Base-by-base conservation (phyloP, 352 stramenopile genomes). In the Lagenidium giganteum region DNA sequence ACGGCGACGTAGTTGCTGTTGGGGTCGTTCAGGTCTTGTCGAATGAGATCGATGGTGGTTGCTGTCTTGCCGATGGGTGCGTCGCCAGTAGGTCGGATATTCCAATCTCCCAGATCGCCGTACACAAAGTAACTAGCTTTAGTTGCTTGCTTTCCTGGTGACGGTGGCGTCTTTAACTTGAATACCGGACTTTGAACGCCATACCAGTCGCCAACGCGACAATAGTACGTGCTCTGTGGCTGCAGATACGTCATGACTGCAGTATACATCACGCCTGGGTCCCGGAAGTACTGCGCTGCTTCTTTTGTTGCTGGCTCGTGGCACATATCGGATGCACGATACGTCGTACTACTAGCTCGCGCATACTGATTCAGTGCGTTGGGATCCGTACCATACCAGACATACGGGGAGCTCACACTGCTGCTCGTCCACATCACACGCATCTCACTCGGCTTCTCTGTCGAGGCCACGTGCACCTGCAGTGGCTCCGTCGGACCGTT, bases 111-210 rank as follows among this genome's bases (percentile, higher is more conserved):
- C 38, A 89, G 60, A 55, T 92, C 79, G 16, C 53, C 83, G 40
- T 79, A 85, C 21, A 81, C 67, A 29, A 93, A 64, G 40, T 78
- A 92, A 26, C 63, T 73, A 38, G 71, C 51, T 16, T 34, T 18
- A 12, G 27, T 17, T 4, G 26, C 22, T 13, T 46, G 27, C 17
- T n/a, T 31, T 9, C 58, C 58, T 5, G 49, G 39, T 1, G 41
- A 32, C 6, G 58, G 51, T 7, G 51, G 51, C 3, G 33, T 26
- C 22, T 45, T 24, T 12, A 69, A 54, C 35, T 43, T 45, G 39
- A 54, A 64, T 2, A 61, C 41, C 3, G n/a, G 17, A 3, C 43
- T 58, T 28, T 28, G 37, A 1, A n/a, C 34, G 5, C 13, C 38
- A 5, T 18, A 30, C 6, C n/a, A 4, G 13, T 39, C 30, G 14